Base-by-base conservation (phyloP, 352 stramenopile genomes). In the Phytophthora foliorum region DNA sequence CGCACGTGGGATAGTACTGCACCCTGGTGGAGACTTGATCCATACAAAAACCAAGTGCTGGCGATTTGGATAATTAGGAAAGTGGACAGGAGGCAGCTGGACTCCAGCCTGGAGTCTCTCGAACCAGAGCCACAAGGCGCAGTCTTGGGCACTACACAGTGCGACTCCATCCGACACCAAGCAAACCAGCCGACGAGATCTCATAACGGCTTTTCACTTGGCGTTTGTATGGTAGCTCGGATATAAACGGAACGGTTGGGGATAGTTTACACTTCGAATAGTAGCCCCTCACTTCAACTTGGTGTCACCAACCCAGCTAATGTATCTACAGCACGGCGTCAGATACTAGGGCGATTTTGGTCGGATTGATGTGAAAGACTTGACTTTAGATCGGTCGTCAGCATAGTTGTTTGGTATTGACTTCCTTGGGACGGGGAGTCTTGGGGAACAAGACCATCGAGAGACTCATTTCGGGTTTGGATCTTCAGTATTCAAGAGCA, bases 381-480 rank as follows among this genome's bases (percentile, higher is more conserved):
- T 45, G 5, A 22, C 17, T 25, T 7, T 45, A 14, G 9, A 39
- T 63, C 14, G 5, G 31, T 34, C 53, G 53, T 69, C 62, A 64
- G 24, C 27, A 45, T 21, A 19, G 32, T 6, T 21, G 50, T 32
- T 64, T 16, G 45, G 0, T 67, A 55, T 70, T 22, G 63, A 60
- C 57, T 55, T 50, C 8, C 13, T 51, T 57, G 46, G 50, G 63
- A 60, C 31, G 51, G 19, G 34, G 36, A 14, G 6, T 41, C 42
- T 45, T 8, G 7, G n/a, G n/a, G 25, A 8, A 25, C 13, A 22
- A 4, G 29, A 45, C 10, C 17, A 27, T 4, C 10, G 4, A 24
- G 9, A 17, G 13, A 21, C 7, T 39, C 60, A 68, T 65, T 73
- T 55, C 38, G 21, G 6, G 39, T 54, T 63, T 59, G 11, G 41